A percentile compares a stretch with the other conserved stretches of the same genome.
phyloP scores from a whole-genome alignment of 805 yeast genomes.

The Soucietia sequanensis region DNA sequence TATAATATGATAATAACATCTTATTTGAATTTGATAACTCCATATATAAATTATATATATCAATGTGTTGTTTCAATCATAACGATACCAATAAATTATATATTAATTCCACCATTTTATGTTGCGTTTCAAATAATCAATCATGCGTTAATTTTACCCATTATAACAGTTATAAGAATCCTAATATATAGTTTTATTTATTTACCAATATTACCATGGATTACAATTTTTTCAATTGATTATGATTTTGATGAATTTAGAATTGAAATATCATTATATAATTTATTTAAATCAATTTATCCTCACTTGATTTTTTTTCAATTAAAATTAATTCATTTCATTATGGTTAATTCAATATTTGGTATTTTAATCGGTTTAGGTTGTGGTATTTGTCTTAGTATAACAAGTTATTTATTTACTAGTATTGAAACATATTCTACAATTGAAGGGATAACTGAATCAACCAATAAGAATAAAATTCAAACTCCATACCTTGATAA shows the following conservation, averaged over 20 bases:
- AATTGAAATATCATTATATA: background rate
- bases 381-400: background rate
- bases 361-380: background rate
- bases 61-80: too few relatives aligned
- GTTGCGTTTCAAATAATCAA: background rate
- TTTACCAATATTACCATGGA: slow-evolving; percentile 1
- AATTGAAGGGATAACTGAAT: too few relatives aligned
- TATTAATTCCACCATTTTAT: background rate
- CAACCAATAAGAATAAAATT: too few relatives aligned
- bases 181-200: slow-evolving; percentile 6
- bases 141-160: slow-evolving; percentile 1
- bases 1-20: too few relatives aligned
- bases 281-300: background rate
- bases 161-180: slow-evolving; percentile 5
- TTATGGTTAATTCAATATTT: background rate
- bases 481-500: too few relatives aligned
- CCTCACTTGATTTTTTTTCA: background rate
- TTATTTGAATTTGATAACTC: too few relatives aligned
- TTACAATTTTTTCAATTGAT: background rate
- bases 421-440: too few relatives aligned
- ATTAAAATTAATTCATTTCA: background rate
- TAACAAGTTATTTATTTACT: background rate
- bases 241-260: background rate
- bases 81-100: background rate
- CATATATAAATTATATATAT: too few relatives aligned